Evolutionary conservation across 306 rosid species (phyloP).

Genomic region (Dryas drummondii): DNA sequence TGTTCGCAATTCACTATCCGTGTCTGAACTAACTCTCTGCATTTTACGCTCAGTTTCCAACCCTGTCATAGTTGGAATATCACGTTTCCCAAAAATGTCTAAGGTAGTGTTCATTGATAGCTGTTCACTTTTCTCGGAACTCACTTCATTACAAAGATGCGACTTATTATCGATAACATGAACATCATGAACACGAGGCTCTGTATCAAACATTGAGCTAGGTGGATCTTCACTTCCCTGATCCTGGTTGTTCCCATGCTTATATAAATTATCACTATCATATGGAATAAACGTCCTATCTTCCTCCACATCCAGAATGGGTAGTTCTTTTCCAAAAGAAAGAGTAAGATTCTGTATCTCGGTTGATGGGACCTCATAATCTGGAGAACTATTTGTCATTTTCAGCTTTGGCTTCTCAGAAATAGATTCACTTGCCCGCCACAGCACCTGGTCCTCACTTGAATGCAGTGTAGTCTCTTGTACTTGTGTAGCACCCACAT

Average conservation of each 20-base stretch:
- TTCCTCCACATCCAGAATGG: constrained; percentile 18
- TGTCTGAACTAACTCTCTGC: constrained; percentile 32
- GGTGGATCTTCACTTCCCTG: constrained; percentile 10
- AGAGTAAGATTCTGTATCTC: constrained; percentile 23
- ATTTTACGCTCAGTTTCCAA: constrained; percentile 20
- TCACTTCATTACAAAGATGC: not conserved
- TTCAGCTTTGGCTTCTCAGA: constrained; percentile 23
- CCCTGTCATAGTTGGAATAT: constrained; percentile 21
- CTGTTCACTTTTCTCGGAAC: constrained; percentile 24
- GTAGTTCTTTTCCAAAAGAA: constrained; percentile 34
- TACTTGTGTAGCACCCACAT: constrained; percentile 17
- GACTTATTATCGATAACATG: constrained; percentile 36
- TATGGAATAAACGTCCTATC: constrained; percentile 6
- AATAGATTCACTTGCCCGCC: not conserved
- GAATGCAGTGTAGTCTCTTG: constrained; percentile 7
- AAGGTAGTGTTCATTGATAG: constrained; percentile 10
- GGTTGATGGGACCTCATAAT: constrained; percentile 30
- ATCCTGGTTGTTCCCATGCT: constrained; percentile 16
- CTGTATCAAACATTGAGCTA: constrained; percentile 1
- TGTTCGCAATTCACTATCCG: constrained; percentile 29
- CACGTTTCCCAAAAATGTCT: constrained; percentile 9
- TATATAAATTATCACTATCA: constrained; percentile 3
- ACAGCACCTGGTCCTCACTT: constrained; percentile 23
- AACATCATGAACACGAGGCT: constrained; percentile 37
- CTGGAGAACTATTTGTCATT: constrained; percentile 15